phyloP scores from a whole-genome alignment of 1,284 basidiomycete genomes.

The Macrocybe sp. region DNA sequence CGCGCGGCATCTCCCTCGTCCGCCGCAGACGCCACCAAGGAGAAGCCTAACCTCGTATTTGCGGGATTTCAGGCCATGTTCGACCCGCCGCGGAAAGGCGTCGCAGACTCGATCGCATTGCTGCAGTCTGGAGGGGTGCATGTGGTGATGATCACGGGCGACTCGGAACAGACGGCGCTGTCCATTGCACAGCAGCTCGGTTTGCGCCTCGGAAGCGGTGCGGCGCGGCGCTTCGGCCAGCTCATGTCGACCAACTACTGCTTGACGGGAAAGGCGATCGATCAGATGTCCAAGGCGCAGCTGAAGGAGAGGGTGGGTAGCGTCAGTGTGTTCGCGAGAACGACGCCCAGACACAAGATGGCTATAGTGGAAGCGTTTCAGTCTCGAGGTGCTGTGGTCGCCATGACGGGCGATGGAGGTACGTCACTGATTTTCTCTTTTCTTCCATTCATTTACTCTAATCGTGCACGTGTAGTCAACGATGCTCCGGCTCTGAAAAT shows the following conservation, averaged over 20 bases:
- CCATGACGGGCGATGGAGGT: slow-evolving; percentile 95
- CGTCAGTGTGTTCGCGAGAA: slow-evolving; percentile 90
- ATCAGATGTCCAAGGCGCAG: slow-evolving; percentile 76
- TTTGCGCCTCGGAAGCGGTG: slow-evolving; percentile 49
- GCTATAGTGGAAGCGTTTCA: slow-evolving; percentile 93
- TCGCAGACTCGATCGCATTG: slow-evolving; percentile 81
- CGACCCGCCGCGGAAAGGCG: slow-evolving; percentile 91
- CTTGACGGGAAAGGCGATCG: slow-evolving; percentile 86
- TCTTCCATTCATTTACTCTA: background rate
- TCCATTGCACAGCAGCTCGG: slow-evolving; percentile 90
- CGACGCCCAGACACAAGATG: slow-evolving; percentile 97
- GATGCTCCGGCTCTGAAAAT: slow-evolving; percentile 96
- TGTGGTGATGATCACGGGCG: slow-evolving; percentile 98
- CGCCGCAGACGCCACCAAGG: slow-evolving; percentile 23
- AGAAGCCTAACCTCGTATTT: slow-evolving; percentile 73
- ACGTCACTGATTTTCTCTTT: slow-evolving; percentile 12
- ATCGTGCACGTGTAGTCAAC: slow-evolving; percentile 59
- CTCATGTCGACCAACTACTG: slow-evolving; percentile 28
- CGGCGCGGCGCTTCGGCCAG: slow-evolving; percentile 13
- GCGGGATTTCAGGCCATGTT: slow-evolving; percentile 94
- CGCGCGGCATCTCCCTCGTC: slow-evolving; percentile 18
- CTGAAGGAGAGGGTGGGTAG: slow-evolving; percentile 78
- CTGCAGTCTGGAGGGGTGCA: slow-evolving; percentile 87
- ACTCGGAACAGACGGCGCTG: slow-evolving; percentile 87
- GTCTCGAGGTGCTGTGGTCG: slow-evolving; percentile 83